Base-by-base conservation (phyloP, 140 eudicot species). In the Anethum foeniculum region DNA sequence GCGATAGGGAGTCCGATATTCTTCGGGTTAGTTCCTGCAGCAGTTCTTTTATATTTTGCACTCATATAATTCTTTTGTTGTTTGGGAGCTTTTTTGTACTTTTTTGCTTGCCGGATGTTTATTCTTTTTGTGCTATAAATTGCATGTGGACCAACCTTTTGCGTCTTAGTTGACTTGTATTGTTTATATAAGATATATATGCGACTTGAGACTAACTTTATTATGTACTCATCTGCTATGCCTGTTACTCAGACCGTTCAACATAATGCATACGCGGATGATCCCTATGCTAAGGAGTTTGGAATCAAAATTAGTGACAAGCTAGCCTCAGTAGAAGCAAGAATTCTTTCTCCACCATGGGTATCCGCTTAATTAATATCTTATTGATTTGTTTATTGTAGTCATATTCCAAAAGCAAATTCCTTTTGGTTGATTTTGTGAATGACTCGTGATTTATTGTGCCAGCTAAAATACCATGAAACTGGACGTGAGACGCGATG, bases 321-420 rank as follows among this genome's bases (percentile, higher is more conserved):
- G 58, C 85, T 90, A 60, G 97, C 99, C 10, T 86, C 97, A 47
- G 97, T 95, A 41, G 99, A 95, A 85, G 99, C 97, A 28, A 90
- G 99, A 51, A 91, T 95, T 62, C 90, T 95, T 78, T 97, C 97
- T 64, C 92, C 99, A 67, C 99, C 99, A 0, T 85, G 99, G 93
- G 99, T 95, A 82, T 60, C 58, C 7, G 80, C 39, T 73, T 39
- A 2, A 58, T 39, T 39, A 38, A 15, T 30, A 27, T 68, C 44
- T 68, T 68, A 15, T 28, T 34, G 28, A 28, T 30, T 14, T 5
- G 19, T 27, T 21, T 62, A 9, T 34, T 68, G 74, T 68, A 68
- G 74, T 68, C 74, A 32, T 32, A 68, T 68, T 15, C 10, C 41
- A 30, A 68, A 67, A 68, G 41, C 4, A 18, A 7, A 32, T 12